These are phyloP conservation scores for Pestalotiopsis sp. DNA, from an alignment of 2,329 filamentous ascomycete species.

Conservation along the genomic window DNA sequence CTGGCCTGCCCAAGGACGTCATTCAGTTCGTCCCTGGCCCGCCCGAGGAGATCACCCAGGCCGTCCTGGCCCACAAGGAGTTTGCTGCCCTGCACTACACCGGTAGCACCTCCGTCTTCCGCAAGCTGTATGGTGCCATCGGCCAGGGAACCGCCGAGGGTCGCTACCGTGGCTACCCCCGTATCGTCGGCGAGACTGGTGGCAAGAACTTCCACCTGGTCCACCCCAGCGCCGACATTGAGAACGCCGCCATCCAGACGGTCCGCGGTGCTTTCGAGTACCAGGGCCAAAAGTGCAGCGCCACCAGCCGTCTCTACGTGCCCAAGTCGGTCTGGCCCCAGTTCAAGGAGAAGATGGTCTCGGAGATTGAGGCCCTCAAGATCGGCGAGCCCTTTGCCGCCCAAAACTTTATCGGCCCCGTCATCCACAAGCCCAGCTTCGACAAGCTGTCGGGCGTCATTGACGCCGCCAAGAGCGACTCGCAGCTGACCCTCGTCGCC, in stretches of 20 bases:
- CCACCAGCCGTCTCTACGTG: constrained; percentile 79
- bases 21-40: constrained; percentile 94
- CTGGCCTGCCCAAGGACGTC: constrained; percentile 84
- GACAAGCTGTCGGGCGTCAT: constrained; percentile 78
- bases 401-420: constrained; percentile 81
- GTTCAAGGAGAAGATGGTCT: constrained; percentile 67
- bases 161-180: constrained; percentile 81
- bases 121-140: constrained; percentile 84
- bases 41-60: constrained; percentile 79
- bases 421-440: constrained; percentile 82
- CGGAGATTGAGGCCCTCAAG: constrained; percentile 71
- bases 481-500: constrained; percentile 69
- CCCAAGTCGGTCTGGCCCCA: constrained; percentile 73
- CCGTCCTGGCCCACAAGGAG: constrained; percentile 73
- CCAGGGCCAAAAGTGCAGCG: constrained; percentile 90
- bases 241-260: constrained; percentile 79
- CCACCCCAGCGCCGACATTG: constrained; percentile 74
- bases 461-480: constrained; percentile 76
- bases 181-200: constrained; percentile 87
- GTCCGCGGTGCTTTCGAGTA: constrained; percentile 88
- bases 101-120: constrained; percentile 89
- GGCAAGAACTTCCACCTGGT: constrained; percentile 93
- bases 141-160: constrained; percentile 79
- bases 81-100: constrained; percentile 96
- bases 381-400: constrained; percentile 70